Percentiles rank a stretch among this genome's conserved stretches.
These are phyloP conservation scores for Geoglossum cookeanum DNA, from an alignment of 2,329 filamentous ascomycete genomes.

Conservation along the genomic window DNA sequence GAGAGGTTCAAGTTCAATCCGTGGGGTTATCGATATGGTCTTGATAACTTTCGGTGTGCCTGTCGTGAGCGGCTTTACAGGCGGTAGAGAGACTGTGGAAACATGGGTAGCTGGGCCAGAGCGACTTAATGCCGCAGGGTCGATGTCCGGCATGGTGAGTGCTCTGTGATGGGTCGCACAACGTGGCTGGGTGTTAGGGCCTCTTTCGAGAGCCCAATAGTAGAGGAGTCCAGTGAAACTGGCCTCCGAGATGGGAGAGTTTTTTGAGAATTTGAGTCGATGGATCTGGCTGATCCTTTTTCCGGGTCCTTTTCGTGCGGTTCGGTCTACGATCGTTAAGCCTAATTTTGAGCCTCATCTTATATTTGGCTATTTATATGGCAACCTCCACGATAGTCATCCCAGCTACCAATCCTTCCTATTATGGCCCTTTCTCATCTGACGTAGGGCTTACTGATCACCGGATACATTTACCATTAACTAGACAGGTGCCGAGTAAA, in stretches of 20 bases:
- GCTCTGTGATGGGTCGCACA: neutral
- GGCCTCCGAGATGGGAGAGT: neutral
- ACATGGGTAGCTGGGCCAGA: constrained; percentile 27
- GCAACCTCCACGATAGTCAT: no score
- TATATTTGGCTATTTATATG: no score
- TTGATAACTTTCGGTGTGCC: constrained; percentile 30
- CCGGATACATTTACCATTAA: no score
- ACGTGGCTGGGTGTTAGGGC: neutral
- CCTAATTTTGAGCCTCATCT: constrained; percentile 1
- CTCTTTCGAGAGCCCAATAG: constrained; percentile 2
- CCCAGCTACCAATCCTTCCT: no score
- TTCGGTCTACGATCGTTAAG: neutral
- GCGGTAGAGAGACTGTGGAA: constrained; percentile 38
- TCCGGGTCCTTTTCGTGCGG: neutral
- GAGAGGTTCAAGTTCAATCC: constrained; percentile 42
- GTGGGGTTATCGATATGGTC: constrained; percentile 32
- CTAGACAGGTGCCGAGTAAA: no score
- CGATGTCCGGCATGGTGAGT: constrained; percentile 43
- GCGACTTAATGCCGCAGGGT: constrained; percentile 48
- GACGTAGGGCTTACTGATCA: no score
- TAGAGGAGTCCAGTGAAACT: neutral
- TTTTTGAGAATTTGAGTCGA: neutral
- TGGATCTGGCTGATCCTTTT: neutral
- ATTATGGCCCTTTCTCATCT: no score
- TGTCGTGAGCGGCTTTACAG: constrained; percentile 35